Percentiles rank a stretch among this genome's conserved stretches.
Evolutionary conservation across 148 eudicot species (phyloP).

Genomic region (Bassia scoparia): DNA sequence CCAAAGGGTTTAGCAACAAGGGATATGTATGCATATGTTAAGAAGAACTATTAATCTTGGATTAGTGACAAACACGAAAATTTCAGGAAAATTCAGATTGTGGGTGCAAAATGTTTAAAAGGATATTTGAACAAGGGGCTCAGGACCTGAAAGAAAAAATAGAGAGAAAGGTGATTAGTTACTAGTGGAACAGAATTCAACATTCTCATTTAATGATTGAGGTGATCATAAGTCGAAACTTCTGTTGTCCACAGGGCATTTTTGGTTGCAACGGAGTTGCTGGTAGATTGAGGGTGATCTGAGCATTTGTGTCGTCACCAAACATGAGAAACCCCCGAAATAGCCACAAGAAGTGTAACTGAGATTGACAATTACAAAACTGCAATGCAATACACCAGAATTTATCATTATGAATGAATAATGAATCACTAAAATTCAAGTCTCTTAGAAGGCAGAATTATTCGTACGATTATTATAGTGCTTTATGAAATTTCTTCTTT

Average conservation of each 20-base stretch:
- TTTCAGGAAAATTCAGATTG: not conserved
- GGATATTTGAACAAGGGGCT: conserved; percentile 80
- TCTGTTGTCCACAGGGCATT: conserved; percentile 70
- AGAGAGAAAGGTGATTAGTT: not conserved
- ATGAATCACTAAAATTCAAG: not conserved
- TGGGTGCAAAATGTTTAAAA: conserved; percentile 12
- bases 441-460: not conserved
- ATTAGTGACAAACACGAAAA: not conserved
- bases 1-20: conserved; percentile 70
- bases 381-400: conserved; percentile 29
- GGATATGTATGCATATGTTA: conserved; percentile 46
- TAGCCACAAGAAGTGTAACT: conserved; percentile 56
- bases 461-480: conserved; percentile 48
- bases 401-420: not conserved
- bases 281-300: conserved; percentile 83
- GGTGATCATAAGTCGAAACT: conserved; percentile 19
- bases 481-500: conserved; percentile 68
- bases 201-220: not conserved
- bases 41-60: conserved; percentile 23
- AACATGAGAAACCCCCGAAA: conserved; percentile 85
- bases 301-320: conserved; percentile 64
- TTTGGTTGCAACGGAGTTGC: conserved; percentile 45
- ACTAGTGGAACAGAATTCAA: no score
- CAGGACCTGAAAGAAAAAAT: conserved; percentile 46
- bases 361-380: conserved; percentile 60